Evolutionary conservation across 2,329 filamentous ascomycete genomes (phyloP).

Genomic region (Fusarium sp.): DNA sequence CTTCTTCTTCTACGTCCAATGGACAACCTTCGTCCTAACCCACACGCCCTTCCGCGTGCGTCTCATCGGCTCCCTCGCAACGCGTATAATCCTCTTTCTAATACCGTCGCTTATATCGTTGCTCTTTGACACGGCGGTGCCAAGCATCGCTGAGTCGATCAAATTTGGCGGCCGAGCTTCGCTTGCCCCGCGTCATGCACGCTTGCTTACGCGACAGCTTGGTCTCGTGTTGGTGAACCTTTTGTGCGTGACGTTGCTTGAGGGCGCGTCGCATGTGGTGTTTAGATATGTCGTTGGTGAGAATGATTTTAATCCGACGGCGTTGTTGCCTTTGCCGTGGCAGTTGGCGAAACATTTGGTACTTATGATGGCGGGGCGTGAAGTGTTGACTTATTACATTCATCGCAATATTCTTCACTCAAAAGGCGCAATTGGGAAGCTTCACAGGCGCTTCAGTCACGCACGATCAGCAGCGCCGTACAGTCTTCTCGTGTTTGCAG

Average conservation of each 20-base stretch:
- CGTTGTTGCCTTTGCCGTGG: constrained; percentile 65
- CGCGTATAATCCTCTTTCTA: constrained; percentile 78
- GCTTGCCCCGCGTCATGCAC: constrained; percentile 59
- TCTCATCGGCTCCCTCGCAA: constrained; percentile 74
- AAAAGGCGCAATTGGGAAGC: constrained; percentile 51
- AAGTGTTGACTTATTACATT: constrained; percentile 77
- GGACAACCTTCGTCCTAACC: constrained; percentile 83
- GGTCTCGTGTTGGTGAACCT: constrained; percentile 61
- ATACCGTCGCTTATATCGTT: constrained; percentile 79
- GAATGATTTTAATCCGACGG: constrained; percentile 61
- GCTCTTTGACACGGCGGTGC: constrained; percentile 76
- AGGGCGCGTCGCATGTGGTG: constrained; percentile 56
- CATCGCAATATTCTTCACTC: constrained; percentile 79
- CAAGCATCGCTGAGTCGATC: constrained; percentile 74
- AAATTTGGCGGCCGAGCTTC: constrained; percentile 72
- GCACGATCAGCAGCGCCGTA: constrained; percentile 66
- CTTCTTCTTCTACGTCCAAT: constrained; percentile 91
- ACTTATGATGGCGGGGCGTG: constrained; percentile 58
- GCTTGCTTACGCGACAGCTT: constrained; percentile 51
- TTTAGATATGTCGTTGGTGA: constrained; percentile 50
- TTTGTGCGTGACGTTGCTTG: constrained; percentile 55
- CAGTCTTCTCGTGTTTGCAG: constrained; percentile 72
- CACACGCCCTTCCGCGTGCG: constrained; percentile 82
- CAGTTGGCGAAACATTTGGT: constrained; percentile 63
- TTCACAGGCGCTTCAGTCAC: constrained; percentile 64